Conservation (phyloP, 2,329 filamentous ascomycete species). For the Talaromyces sp. region DNA sequence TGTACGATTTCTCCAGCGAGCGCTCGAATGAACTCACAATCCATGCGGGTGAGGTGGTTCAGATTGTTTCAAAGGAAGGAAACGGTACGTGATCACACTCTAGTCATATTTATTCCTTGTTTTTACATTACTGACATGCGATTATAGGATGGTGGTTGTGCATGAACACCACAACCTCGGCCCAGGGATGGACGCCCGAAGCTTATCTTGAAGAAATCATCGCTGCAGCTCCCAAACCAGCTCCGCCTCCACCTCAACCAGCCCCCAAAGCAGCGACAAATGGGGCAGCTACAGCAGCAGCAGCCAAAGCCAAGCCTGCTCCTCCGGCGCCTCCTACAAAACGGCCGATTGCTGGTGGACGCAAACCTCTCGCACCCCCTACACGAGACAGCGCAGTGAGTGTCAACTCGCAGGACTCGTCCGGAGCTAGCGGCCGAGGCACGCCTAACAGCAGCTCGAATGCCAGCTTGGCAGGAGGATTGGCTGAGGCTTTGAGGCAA, state of each 20-base stretch:
- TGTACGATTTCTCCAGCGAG: slow-evolving; percentile 88
- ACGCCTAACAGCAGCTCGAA: slow-evolving; percentile 57
- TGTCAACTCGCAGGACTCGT: slow-evolving; percentile 45
- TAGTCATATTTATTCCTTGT: neutral
- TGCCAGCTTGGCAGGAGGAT: slow-evolving; percentile 63
- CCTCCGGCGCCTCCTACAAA: slow-evolving; percentile 76
- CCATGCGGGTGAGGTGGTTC: slow-evolving; percentile 70
- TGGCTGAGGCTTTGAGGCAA: slow-evolving; percentile 73
- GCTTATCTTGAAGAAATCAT: slow-evolving; percentile 79
- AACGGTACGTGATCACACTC: slow-evolving; percentile 63
- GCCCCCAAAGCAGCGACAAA: slow-evolving; percentile 57
- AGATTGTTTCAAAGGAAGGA: slow-evolving; percentile 88
- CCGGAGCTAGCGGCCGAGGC: slow-evolving; percentile 61
- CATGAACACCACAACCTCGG: slow-evolving; percentile 60
- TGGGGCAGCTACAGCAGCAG: slow-evolving; percentile 35
- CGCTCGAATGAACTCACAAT: slow-evolving; percentile 81
- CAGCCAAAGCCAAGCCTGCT: slow-evolving; percentile 58
- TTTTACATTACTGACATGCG: slow-evolving; percentile 21
- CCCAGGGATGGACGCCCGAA: slow-evolving; percentile 90
- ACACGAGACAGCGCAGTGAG: slow-evolving; percentile 60
- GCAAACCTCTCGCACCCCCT: slow-evolving; percentile 64
- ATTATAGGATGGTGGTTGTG: slow-evolving; percentile 88
- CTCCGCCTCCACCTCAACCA: slow-evolving; percentile 47
- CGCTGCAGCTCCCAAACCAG: slow-evolving; percentile 54
- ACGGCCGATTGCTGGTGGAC: slow-evolving; percentile 60